Evolutionary conservation across 1,284 basidiomycete species (phyloP).

Genomic region (Irpex sp.): DNA sequence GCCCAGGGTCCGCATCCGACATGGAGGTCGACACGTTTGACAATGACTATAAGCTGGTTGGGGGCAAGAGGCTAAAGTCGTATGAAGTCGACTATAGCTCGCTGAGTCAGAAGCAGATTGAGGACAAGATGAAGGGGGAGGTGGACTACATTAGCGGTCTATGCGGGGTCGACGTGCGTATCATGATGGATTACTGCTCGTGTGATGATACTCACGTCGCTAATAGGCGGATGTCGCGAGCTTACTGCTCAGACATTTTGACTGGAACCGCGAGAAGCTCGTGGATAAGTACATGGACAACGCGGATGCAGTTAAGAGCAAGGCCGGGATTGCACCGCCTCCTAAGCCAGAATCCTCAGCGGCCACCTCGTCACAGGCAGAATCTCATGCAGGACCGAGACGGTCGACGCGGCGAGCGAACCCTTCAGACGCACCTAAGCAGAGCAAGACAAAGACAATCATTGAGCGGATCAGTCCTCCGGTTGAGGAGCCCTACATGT

Average conservation of each 20-base stretch:
- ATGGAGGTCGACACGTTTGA: conserved; percentile 62
- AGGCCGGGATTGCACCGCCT: conserved; percentile 58
- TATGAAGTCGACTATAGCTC: conserved; percentile 80
- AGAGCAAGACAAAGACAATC: conserved; percentile 24
- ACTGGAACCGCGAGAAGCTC: conserved; percentile 97
- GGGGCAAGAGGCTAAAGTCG: conserved; percentile 60
- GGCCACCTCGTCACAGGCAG: conserved; percentile 7
- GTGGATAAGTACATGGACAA: conserved; percentile 96
- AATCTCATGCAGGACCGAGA: conserved; percentile 20
- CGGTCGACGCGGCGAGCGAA: conserved; percentile 32
- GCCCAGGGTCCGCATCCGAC: conserved; percentile 46
- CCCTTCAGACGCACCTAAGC: conserved; percentile 32
- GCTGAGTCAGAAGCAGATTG: conserved; percentile 70
- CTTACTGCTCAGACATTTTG: conserved; percentile 80
- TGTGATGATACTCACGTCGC: not conserved
- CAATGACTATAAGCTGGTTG: conserved; percentile 56
- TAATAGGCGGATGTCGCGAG: conserved; percentile 52
- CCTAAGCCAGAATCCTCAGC: conserved; percentile 18
- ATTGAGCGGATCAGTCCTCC: conserved; percentile 24
- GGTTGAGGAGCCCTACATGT: conserved; percentile 59
- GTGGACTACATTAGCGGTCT: conserved; percentile 83
- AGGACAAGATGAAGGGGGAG: conserved; percentile 73
- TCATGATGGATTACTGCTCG: not conserved
- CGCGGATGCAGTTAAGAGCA: conserved; percentile 62
- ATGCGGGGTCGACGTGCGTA: conserved; percentile 73